These are phyloP conservation scores for Sporisorium sorghi DNA, from an alignment of 1,284 basidiomycete genomes.

Conservation along the genomic window DNA sequence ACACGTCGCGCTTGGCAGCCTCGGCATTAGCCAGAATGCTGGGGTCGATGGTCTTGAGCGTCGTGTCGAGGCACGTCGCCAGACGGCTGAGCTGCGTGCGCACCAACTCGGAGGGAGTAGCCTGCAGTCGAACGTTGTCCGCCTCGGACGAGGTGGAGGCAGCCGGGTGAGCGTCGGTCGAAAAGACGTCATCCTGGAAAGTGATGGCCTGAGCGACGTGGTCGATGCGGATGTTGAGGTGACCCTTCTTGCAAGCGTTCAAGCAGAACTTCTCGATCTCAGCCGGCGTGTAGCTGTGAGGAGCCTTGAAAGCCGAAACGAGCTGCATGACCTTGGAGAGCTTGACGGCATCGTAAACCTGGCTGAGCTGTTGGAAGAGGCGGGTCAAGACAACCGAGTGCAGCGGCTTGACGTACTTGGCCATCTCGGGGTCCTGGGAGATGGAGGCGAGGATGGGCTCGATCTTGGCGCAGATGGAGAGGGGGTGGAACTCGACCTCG, in stretches of 20 bases:
- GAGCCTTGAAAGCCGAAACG: slow-evolving; percentile 67
- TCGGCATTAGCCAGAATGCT: slow-evolving; percentile 51
- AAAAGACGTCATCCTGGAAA: slow-evolving; percentile 79
- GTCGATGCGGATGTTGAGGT: slow-evolving; percentile 88
- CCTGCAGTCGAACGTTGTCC: slow-evolving; percentile 63
- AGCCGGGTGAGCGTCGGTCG: slow-evolving; percentile 62
- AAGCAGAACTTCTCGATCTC: slow-evolving; percentile 79
- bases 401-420: slow-evolving; percentile 84
- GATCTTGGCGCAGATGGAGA: slow-evolving; percentile 84
- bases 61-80: slow-evolving; percentile 64
- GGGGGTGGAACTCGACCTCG: slow-evolving; percentile 93
- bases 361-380: slow-evolving; percentile 90
- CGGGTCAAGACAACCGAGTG: slow-evolving; percentile 92
- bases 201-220: slow-evolving; percentile 87
- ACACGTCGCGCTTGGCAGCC: slow-evolving; percentile 56
- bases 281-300: slow-evolving; percentile 63
- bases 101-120: slow-evolving; percentile 67
- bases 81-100: slow-evolving; percentile 68
- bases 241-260: slow-evolving; percentile 88
- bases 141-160: slow-evolving; percentile 53
- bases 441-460: slow-evolving; percentile 79
- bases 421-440: slow-evolving; percentile 65
- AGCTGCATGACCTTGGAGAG: slow-evolving; percentile 66
- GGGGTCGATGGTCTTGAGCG: slow-evolving; percentile 64
- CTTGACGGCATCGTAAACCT: slow-evolving; percentile 92